Percentiles rank a stretch among this genome's conserved stretches.
phyloP scores from a whole-genome alignment of 2,329 filamentous ascomycete species.

The Talaromyces sp. region DNA sequence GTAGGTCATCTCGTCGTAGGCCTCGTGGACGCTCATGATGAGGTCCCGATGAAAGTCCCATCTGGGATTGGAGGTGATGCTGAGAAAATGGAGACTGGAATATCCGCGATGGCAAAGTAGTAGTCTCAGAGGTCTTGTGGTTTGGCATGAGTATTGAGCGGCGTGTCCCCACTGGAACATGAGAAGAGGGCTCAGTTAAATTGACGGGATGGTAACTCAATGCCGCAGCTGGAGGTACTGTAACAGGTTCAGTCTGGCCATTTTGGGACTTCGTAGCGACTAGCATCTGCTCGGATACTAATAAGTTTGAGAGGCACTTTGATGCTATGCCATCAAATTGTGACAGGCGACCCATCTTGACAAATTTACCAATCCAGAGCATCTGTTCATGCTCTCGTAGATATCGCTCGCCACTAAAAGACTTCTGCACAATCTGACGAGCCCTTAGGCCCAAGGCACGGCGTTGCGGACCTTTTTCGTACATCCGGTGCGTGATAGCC shows the following conservation, averaged over 20 bases:
- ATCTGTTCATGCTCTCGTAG: constrained; percentile 65
- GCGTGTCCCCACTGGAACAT: no score
- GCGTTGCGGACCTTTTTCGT: constrained; percentile 60
- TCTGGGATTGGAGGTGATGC: constrained; percentile 20
- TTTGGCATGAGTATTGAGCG: neutral
- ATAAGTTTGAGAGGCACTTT: no score
- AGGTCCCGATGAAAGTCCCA: constrained; percentile 29
- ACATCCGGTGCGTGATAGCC: constrained; percentile 60
- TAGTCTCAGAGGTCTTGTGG: constrained; percentile 9
- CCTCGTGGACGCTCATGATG: constrained; percentile 37
- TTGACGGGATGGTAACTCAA: no score
- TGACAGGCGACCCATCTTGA: no score
- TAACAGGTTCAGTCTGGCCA: no score
- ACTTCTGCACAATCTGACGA: constrained; percentile 61
- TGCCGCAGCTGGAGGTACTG: no score
- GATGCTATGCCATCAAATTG: no score
- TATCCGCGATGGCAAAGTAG: constrained; percentile 12
- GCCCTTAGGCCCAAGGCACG: constrained; percentile 62
- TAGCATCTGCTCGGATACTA: no score
- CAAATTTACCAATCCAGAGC: constrained; percentile 54
- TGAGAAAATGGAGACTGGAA: constrained; percentile 19
- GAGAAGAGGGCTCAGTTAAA: constrained; percentile 31
- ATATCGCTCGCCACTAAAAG: constrained; percentile 62
- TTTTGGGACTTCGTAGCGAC: no score
- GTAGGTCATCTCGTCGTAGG: constrained; percentile 37